Conservation (phyloP, 2,329 filamentous ascomycete species). For the Pseudogymnoascus sp. region DNA sequence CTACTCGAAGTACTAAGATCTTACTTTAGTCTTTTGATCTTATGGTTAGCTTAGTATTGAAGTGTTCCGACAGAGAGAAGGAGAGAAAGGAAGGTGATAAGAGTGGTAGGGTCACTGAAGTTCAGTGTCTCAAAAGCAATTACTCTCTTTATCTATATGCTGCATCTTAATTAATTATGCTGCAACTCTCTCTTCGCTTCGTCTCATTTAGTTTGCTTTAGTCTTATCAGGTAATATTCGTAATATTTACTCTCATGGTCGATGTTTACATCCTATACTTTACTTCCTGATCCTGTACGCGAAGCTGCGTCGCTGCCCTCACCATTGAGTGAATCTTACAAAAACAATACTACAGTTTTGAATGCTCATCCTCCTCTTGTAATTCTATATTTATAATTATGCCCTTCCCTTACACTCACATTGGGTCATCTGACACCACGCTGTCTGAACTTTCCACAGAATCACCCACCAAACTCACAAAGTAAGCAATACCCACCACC, state of each 20-base stretch:
- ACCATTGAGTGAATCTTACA: neutral
- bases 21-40: neutral
- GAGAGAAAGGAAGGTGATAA: neutral
- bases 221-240: neutral
- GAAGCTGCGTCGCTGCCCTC: too few species aligned
- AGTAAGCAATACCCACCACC: neutral
- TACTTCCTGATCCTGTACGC: neutral
- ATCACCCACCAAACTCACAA: neutral
- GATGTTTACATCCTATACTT: neutral
- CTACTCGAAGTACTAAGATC: neutral
- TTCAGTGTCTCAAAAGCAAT: neutral
- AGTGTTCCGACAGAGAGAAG: neutral
- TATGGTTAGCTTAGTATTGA: neutral
- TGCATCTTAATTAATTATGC: neutral
- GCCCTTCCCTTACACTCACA: neutral
- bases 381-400: neutral
- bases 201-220: neutral
- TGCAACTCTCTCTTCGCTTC: neutral
- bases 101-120: neutral
- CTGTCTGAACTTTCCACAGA: neutral
- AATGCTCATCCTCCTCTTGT: neutral
- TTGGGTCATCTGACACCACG: neutral
- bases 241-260: neutral
- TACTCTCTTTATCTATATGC: neutral
- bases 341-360: neutral